Evolutionary conservation across 495 filamentous ascomycete species (phyloP).

Genomic region (Penicillium pulvis): DNA sequence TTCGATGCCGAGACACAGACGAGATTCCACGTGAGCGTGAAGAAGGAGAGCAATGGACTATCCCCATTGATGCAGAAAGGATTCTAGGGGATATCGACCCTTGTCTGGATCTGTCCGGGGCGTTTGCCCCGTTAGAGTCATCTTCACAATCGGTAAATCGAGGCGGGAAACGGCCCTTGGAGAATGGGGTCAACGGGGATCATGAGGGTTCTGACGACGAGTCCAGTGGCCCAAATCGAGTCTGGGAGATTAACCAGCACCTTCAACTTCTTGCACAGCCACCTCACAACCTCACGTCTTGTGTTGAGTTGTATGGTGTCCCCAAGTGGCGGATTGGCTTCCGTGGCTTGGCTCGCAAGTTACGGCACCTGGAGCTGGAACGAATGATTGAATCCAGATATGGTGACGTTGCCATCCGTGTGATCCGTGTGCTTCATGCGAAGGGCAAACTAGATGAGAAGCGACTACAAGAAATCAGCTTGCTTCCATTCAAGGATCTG

Average conservation of each 20-base stretch:
- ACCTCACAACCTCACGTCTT: slow-evolving; percentile 61
- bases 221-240: slow-evolving; percentile 22
- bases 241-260: slow-evolving; percentile 70
- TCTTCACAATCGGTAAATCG: slow-evolving; percentile 23
- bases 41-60: slow-evolving; percentile 46
- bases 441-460: slow-evolving; percentile 94
- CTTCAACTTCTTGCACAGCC: slow-evolving; percentile 74
- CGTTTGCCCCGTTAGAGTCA: slow-evolving; percentile 39
- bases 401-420: slow-evolving; percentile 71
- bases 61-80: slow-evolving; percentile 37
- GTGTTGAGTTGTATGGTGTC: slow-evolving; percentile 50
- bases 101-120: slow-evolving; percentile 39
- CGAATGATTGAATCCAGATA: slow-evolving; percentile 73
- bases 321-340: slow-evolving; percentile 82
- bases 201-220: slow-evolving; percentile 13
- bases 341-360: slow-evolving; percentile 60
- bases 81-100: slow-evolving; percentile 44
- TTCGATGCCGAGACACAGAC: slow-evolving; percentile 64
- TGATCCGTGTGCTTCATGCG: slow-evolving; percentile 77
- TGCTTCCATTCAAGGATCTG: slow-evolving; percentile 78
- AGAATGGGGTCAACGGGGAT: slow-evolving; percentile 44
- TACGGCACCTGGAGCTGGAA: slow-evolving; percentile 77
- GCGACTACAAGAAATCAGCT: slow-evolving; percentile 67
- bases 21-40: slow-evolving; percentile 57
- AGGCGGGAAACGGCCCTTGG: slow-evolving; percentile 40